A percentile compares a stretch with the other conserved stretches of the same genome.
Conservation (phyloP, 345 rosid genomes). For the Anacardium occidentale region DNA sequence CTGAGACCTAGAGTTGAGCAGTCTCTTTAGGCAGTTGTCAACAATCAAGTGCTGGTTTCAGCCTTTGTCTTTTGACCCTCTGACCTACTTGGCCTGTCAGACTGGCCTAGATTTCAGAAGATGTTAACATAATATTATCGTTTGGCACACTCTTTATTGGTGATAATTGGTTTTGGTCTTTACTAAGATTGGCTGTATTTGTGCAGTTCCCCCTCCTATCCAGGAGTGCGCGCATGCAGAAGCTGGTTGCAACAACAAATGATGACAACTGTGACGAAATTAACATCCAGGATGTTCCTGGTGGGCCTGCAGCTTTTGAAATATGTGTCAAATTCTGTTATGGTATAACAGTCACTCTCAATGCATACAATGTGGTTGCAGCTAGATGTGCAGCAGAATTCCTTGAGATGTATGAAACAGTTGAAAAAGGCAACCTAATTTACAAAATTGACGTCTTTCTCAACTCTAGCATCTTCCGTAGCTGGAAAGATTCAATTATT, state of each 20-base stretch:
- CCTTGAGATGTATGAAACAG: slow-evolving; percentile 61
- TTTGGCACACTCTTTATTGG: background rate
- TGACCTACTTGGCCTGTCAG: slow-evolving; percentile 6
- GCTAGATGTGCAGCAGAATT: slow-evolving; percentile 84
- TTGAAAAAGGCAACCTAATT: slow-evolving; percentile 66
- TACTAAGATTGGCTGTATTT: slow-evolving; percentile 15
- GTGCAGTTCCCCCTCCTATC: slow-evolving; percentile 68
- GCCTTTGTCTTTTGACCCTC: slow-evolving; percentile 3
- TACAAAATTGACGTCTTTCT: slow-evolving; percentile 76
- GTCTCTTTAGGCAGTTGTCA: background rate
- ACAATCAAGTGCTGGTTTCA: background rate
- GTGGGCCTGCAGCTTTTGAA: slow-evolving; percentile 85
- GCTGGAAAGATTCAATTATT: slow-evolving; percentile 78
- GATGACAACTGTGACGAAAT: slow-evolving; percentile 61
- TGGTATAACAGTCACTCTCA: slow-evolving; percentile 85
- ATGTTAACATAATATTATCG: background rate
- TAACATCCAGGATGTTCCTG: slow-evolving; percentile 64
- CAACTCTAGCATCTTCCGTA: slow-evolving; percentile 59
- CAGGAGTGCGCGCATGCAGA: slow-evolving; percentile 64
- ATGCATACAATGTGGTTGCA: slow-evolving; percentile 79
- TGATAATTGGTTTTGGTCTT: background rate
- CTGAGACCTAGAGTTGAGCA: background rate
- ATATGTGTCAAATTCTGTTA: slow-evolving; percentile 89
- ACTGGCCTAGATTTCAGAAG: background rate
- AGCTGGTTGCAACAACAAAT: slow-evolving; percentile 45